Conservation (phyloP, 192 early-diverging fungal species). For the Phlyctochytrium planicorne region DNA sequence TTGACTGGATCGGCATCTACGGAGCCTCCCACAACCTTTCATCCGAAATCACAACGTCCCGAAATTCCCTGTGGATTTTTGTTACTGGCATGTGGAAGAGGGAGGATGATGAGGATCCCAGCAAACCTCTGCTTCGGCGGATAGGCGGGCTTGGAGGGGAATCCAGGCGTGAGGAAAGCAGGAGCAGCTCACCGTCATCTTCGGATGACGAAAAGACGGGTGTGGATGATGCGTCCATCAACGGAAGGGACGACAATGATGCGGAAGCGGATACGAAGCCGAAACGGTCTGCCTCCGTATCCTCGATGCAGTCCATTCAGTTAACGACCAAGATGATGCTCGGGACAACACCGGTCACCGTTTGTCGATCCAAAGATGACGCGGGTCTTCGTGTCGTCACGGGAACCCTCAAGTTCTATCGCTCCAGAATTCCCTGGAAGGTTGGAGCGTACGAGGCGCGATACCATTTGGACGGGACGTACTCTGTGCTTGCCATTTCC, state of each 20-base stretch:
- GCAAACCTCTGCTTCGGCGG: slow-evolving; percentile 22
- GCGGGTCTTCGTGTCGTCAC: slow-evolving; percentile 28
- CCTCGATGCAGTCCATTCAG: not conserved
- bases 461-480: slow-evolving; percentile 84
- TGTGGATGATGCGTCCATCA: not conserved
- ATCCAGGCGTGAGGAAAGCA: not conserved
- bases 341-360: slow-evolving; percentile 30
- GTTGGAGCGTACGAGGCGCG: slow-evolving; percentile 88
- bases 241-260: not conserved
- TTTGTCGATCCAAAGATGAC: slow-evolving; percentile 13
- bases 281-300: not conserved
- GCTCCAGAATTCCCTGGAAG: slow-evolving; percentile 76
- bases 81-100: slow-evolving; percentile 42
- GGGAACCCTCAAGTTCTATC: slow-evolving; percentile 65
- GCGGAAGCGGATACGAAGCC: not conserved
- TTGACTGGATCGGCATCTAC: slow-evolving; percentile 96
- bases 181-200: not conserved
- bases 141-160: too few relatives aligned
- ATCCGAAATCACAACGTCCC: slow-evolving; percentile 68
- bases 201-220: not conserved
- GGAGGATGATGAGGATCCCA: slow-evolving; percentile 18
- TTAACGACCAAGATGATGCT: slow-evolving; percentile 10
- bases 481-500: slow-evolving; percentile 76
- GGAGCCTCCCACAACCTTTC: slow-evolving; percentile 74
- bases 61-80: slow-evolving; percentile 58